These are phyloP conservation scores for Macrophomina tecta DNA, from an alignment of 2,329 filamentous ascomycete genomes.

Conservation along the genomic window DNA sequence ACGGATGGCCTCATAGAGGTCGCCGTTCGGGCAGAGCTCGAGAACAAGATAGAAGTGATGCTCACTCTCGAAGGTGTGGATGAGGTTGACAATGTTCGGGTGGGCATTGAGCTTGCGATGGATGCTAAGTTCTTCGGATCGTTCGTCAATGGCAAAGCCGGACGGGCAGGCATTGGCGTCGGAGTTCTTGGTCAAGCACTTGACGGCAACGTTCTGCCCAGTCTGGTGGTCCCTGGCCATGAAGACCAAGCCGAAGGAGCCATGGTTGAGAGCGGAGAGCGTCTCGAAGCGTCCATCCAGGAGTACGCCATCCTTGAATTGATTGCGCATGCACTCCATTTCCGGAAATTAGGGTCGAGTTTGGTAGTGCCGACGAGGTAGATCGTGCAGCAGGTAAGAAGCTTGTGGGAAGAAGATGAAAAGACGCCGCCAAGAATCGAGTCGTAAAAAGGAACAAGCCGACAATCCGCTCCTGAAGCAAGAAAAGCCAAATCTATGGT, in stretches of 20 bases:
- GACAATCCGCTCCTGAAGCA: conserved; percentile 36
- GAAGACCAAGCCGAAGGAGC: conserved; percentile 98
- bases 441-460: conserved; percentile 42
- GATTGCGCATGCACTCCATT: conserved; percentile 88
- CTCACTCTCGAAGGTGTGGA: conserved; percentile 90
- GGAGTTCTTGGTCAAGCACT: conserved; percentile 87
- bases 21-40: conserved; percentile 93
- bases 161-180: conserved; percentile 64
- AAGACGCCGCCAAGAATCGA: conserved; percentile 29
- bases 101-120: conserved; percentile 81
- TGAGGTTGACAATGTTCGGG: conserved; percentile 90
- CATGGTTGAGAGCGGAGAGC: conserved; percentile 93
- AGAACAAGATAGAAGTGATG: conserved; percentile 90
- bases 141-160: conserved; percentile 78
- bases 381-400: conserved; percentile 37
- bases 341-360: conserved; percentile 29
- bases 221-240: conserved; percentile 82
- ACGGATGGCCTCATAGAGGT: conserved; percentile 96
- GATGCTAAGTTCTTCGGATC: conserved; percentile 79
- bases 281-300: conserved; percentile 90
- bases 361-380: conserved; percentile 42
- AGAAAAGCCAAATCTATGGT: conserved; percentile 33
- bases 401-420: conserved; percentile 31
- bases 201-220: conserved; percentile 86
- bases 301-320: conserved; percentile 78